A percentile compares a stretch with the other conserved stretches of the same genome.
phyloP scores from a whole-genome alignment of 371 early-diverging fungal genomes.

The Vairimorpha ceranae region DNA sequence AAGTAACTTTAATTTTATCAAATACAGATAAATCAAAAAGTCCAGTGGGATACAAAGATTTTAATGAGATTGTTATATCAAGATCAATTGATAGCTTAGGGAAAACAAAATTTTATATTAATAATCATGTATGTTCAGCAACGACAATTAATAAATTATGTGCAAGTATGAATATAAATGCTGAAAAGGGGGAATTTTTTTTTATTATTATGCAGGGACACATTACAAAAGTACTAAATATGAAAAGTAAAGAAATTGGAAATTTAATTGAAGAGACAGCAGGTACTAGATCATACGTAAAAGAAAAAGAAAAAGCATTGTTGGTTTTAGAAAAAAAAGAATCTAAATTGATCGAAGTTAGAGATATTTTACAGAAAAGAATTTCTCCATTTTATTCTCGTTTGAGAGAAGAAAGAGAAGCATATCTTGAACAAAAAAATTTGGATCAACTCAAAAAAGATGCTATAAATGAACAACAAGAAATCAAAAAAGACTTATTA shows the following conservation, averaged over 20 bases:
- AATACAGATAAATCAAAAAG: slow-evolving; percentile 74
- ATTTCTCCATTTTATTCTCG: slow-evolving; percentile 83
- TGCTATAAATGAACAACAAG: slow-evolving; percentile 5
- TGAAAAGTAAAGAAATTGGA: slow-evolving; percentile 87
- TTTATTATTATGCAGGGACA: slow-evolving; percentile 79
- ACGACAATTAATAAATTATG: slow-evolving; percentile 35
- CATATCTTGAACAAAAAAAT: slow-evolving; percentile 70
- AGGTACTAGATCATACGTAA: slow-evolving; percentile 92
- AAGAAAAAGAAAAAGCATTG: slow-evolving; percentile 83
- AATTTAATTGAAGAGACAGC: slow-evolving; percentile 96
- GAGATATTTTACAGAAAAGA: slow-evolving; percentile 73
- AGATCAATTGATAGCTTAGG: slow-evolving; percentile 61
- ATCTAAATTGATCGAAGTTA: slow-evolving; percentile 79
- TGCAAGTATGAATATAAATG: slow-evolving; percentile 26
- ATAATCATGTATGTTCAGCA: slow-evolving; percentile 22
- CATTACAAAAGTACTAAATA: slow-evolving; percentile 93
- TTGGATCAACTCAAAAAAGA: slow-evolving; percentile 18
- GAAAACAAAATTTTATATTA: slow-evolving; percentile 43
- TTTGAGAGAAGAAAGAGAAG: slow-evolving; percentile 75
- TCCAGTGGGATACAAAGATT: slow-evolving; percentile 80
- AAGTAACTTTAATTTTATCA: slow-evolving; percentile 86
- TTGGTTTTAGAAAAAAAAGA: slow-evolving; percentile 87
- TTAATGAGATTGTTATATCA: slow-evolving; percentile 74
- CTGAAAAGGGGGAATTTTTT: slow-evolving; percentile 37
- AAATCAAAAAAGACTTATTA: background rate